phyloP scores from a whole-genome alignment of 305 asterid species.

The Fraxinus nigra region DNA sequence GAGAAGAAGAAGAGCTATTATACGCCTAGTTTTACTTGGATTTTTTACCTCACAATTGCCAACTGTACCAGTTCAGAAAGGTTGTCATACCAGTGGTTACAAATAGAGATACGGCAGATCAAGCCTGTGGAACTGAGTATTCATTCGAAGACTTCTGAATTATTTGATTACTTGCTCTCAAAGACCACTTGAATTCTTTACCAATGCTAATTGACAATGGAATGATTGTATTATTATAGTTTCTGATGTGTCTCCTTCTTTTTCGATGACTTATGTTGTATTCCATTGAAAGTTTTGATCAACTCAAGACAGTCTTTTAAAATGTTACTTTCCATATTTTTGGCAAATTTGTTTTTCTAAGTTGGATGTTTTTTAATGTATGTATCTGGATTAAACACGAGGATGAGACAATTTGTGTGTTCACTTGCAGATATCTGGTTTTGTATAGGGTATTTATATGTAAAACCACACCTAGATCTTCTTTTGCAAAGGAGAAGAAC shows the following conservation, averaged over 20 bases:
- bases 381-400: background rate
- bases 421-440: background rate
- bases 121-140: background rate
- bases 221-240: background rate
- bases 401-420: background rate
- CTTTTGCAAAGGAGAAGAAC: too few species aligned
- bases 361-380: background rate
- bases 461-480: too few species aligned
- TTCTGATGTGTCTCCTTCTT: background rate
- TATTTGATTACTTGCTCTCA: background rate
- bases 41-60: background rate
- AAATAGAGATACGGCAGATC: background rate
- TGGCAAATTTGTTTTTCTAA: background rate
- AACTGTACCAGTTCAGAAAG: background rate
- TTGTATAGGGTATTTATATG: background rate
- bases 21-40: conserved; percentile 39
- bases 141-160: background rate
- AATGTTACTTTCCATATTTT: background rate
- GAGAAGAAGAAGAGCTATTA: conserved; percentile 68
- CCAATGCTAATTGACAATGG: background rate
- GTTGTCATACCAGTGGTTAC: background rate
- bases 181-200: background rate
- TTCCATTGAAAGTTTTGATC: background rate
- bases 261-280: background rate
- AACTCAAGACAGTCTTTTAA: background rate